Conservation (phyloP, 768 basidiomycete genomes). For the Kwoniella bestiolae region DNA sequence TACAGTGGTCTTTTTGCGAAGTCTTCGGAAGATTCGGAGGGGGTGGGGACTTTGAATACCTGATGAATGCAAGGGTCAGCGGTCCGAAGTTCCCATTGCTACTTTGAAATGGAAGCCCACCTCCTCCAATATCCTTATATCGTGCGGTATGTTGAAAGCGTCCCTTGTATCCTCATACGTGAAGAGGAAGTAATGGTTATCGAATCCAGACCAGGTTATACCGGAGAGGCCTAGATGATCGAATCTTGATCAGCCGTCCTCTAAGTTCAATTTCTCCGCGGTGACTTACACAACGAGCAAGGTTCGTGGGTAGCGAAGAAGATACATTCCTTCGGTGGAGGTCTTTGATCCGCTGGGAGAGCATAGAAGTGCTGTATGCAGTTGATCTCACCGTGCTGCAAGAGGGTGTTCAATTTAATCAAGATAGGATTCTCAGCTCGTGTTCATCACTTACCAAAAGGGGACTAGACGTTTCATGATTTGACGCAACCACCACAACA, state of each 20-base stretch:
- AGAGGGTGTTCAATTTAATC: neutral
- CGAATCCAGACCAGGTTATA: slow-evolving; percentile 48
- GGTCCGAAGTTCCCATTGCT: neutral
- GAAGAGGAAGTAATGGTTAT: slow-evolving; percentile 45
- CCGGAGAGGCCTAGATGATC: slow-evolving; percentile 38
- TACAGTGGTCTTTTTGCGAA: slow-evolving; percentile 39
- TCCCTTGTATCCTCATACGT: slow-evolving; percentile 49
- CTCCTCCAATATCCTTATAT: slow-evolving; percentile 38
- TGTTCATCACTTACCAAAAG: slow-evolving; percentile 32
- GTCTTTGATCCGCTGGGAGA: slow-evolving; percentile 24
- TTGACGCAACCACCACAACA: slow-evolving; percentile 40
- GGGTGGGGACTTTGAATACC: slow-evolving; percentile 36
- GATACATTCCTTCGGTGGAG: slow-evolving; percentile 38
- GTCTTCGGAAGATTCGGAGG: slow-evolving; percentile 22
- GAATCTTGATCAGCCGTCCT: neutral
- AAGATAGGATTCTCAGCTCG: neutral
- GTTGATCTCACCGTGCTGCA: slow-evolving; percentile 50
- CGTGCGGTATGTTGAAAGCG: slow-evolving; percentile 46
- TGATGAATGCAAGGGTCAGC: too few relatives aligned
- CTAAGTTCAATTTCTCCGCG: too few relatives aligned
- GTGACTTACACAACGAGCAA: slow-evolving; percentile 43
- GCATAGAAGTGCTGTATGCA: slow-evolving; percentile 44
- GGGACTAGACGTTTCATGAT: slow-evolving; percentile 37
- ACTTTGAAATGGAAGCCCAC: slow-evolving; percentile 6
- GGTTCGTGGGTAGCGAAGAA: slow-evolving; percentile 53